Evolutionary conservation across 208 protist genomes (phyloP), one percentile per base, ranked within the genome.

Genomic region (Leishmania turanica): DNA sequence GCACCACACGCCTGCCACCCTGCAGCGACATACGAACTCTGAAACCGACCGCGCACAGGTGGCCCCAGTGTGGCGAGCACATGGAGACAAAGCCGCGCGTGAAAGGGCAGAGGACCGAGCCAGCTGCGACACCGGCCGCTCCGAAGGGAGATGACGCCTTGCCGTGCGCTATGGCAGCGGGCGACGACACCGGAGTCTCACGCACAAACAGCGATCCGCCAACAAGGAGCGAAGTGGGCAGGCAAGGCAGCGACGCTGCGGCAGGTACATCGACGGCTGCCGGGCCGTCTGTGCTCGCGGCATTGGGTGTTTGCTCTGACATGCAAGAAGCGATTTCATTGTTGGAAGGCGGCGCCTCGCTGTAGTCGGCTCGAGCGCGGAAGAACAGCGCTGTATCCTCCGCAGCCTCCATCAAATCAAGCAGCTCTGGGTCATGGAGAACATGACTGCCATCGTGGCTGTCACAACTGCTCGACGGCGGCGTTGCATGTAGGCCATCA

Each of bases 91-190:
- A 92, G 74, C 92, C 86, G 34, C 74, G 75, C 21, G 90, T 93
- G 82, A 95, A 93, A 24, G 90, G 87, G 77, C 90, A 95, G 69
- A 89, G 88, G 65, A 93, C 78, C 42, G 88, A 79, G 42, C 83
- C 83, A 17, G 85, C 78, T 51, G 74, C 37, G 37, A 9, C 24
- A 34, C 70, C 24, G n/a, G 40, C 15, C 70, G 45, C 66, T 72
- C 40, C 66, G 27, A n/a, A 37, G 37, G 66, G 45, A 34, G 31
- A 66, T 17, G 31, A 27, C 9, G 21, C 40, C 62, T 68, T 37
- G n/a, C 58, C 15, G 64, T 51, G 56, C 58, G 62, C 62, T 40
- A 34, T 62, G 51, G 80, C 80, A 31, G 19, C 31, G 74, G 4
- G 8, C 27, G 66, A 74, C 54, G 54, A 49, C 6, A 21, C 19